Evolutionary conservation across 257 asterid genomes (phyloP).

Genomic region (Nicotiana otophora): DNA sequence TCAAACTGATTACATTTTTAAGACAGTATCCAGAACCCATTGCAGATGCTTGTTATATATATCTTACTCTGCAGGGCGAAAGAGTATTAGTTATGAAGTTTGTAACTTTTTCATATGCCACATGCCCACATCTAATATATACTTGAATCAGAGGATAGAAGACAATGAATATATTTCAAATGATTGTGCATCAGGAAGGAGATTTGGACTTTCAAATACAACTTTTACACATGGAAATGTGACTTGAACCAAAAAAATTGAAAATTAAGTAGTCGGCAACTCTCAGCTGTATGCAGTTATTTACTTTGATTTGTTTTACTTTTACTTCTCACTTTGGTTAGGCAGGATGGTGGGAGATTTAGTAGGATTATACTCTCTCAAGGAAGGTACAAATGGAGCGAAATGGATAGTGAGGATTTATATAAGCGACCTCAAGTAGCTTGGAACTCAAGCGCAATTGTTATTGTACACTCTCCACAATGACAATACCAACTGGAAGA

Average conservation of each 20-base stretch:
- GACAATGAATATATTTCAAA: neutral
- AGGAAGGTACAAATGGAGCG: no score
- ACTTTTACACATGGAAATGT: neutral
- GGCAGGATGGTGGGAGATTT: neutral
- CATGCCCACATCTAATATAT: neutral
- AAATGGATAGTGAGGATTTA: no score
- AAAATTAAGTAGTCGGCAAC: neutral
- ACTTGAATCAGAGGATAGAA: neutral
- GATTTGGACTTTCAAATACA: neutral
- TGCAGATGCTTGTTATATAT: conserved; percentile 22
- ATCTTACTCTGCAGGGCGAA: conserved; percentile 22
- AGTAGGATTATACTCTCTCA: neutral
- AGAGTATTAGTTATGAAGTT: neutral
- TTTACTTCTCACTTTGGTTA: neutral
- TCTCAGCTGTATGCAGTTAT: neutral
- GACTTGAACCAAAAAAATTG: neutral
- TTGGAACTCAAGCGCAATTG: no score
- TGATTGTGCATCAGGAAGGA: neutral
- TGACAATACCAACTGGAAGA: no score
- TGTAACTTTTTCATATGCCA: neutral
- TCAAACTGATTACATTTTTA: conserved; percentile 56
- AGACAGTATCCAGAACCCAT: conserved; percentile 82
- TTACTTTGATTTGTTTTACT: neutral
- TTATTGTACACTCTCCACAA: no score
- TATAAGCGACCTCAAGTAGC: no score